A percentile compares a stretch with the other conserved stretches of the same genome.
phyloP scores from a whole-genome alignment of 805 yeast genomes.

The Scheffersomyces ergatensis region DNA sequence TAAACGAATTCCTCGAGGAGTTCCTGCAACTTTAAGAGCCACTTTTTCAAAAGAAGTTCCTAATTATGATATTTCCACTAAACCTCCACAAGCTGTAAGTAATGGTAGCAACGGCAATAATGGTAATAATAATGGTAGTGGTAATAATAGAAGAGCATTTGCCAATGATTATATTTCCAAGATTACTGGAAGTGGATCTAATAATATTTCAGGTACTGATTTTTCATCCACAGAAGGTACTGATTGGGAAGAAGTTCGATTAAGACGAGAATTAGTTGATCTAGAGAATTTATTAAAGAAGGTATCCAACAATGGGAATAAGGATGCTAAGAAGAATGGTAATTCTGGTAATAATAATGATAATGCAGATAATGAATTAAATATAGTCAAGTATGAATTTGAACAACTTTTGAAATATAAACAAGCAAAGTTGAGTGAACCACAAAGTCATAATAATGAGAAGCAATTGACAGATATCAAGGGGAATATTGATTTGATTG shows the following conservation, averaged over 20 bases:
- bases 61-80: conserved; percentile 54
- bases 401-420: conserved; percentile 82
- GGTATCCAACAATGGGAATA: conserved; percentile 31
- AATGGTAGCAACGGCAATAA: conserved; percentile 4
- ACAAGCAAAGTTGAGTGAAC: conserved; percentile 48
- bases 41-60: conserved; percentile 86
- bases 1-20: conserved; percentile 83
- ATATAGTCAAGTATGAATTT: conserved; percentile 56
- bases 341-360: conserved; percentile 12
- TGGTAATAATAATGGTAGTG: background rate
- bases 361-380: conserved; percentile 13
- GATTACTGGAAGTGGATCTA: conserved; percentile 48
- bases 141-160: conserved; percentile 32
- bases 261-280: conserved; percentile 74
- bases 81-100: conserved; percentile 18
- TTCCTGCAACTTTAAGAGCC: conserved; percentile 90
- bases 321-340: conserved; percentile 14
- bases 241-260: conserved; percentile 90
- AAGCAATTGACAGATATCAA: conserved; percentile 51
- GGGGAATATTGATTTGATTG: conserved; percentile 66
- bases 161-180: conserved; percentile 55
- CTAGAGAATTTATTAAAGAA: conserved; percentile 63
- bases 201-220: conserved; percentile 56
- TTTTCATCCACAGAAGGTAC: conserved; percentile 71
- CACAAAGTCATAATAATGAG: conserved; percentile 8